These are phyloP conservation scores for Wallacemonas sp. DNA, from an alignment of 208 protist genomes.

Conservation along the genomic window DNA sequence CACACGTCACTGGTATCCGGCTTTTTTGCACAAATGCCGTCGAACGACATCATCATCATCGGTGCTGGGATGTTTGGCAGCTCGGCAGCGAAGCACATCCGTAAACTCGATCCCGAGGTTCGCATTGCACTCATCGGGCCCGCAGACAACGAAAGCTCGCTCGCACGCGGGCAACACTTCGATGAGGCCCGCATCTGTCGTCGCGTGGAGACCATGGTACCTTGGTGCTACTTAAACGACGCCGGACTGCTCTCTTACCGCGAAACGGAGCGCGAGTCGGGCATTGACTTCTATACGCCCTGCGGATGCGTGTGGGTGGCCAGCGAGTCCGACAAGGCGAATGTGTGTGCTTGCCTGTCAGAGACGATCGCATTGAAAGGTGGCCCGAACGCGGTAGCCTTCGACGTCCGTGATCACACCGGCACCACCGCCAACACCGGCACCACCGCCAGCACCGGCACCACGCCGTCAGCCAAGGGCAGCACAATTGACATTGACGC, in stretches of 20 bases:
- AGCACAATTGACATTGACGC: background rate
- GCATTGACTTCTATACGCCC: conserved; percentile 14
- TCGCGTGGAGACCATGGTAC: conserved; percentile 8
- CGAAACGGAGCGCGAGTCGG: conserved; percentile 16
- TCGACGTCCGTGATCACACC: background rate
- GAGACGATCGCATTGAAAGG: background rate
- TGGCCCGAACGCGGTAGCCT: background rate
- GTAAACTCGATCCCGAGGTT: conserved; percentile 1
- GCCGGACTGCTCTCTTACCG: conserved; percentile 9
- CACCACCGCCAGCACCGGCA: background rate
- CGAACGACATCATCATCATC: conserved; percentile 22
- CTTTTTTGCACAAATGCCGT: background rate
- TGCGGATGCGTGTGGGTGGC: conserved; percentile 15
- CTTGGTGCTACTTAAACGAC: conserved; percentile 15
- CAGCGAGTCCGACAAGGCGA: background rate
- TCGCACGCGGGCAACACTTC: conserved; percentile 22
- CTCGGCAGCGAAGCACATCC: conserved; percentile 17
- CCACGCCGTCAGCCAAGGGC: background rate
- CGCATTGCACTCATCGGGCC: conserved; percentile 12
- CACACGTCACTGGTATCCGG: too few relatives aligned
- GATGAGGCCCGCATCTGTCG: conserved; percentile 24
- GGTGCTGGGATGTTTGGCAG: conserved; percentile 23
- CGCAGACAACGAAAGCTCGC: conserved; percentile 1
- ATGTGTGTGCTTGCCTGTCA: background rate
- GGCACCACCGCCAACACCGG: background rate